phyloP scores from a whole-genome alignment of 2,329 filamentous ascomycete genomes.

The Xylaria sp. region DNA sequence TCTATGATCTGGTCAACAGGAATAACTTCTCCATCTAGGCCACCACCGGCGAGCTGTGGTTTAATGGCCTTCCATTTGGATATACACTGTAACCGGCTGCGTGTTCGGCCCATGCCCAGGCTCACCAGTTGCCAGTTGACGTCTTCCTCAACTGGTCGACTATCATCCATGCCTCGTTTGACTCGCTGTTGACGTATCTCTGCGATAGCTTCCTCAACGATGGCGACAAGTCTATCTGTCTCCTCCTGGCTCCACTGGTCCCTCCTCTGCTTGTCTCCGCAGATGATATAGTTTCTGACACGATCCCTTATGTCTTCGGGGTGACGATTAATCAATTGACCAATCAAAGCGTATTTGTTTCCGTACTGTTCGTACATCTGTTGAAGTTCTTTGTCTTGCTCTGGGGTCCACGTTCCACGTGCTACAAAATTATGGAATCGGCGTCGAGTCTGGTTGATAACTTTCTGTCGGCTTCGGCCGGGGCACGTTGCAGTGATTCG shows the following conservation, averaged over 20 bases:
- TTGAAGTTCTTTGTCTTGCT: conserved; percentile 67
- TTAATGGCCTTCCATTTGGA: conserved; percentile 71
- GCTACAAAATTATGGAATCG: conserved; percentile 74
- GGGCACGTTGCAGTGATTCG: conserved; percentile 61
- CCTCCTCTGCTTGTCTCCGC: conserved; percentile 62
- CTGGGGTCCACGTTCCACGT: conserved; percentile 67
- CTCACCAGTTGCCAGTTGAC: conserved; percentile 76
- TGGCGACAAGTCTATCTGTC: conserved; percentile 62
- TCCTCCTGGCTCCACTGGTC: conserved; percentile 72
- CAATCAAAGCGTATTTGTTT: conserved; percentile 72
- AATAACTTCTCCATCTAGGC: conserved; percentile 43
- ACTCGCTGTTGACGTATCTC: conserved; percentile 56
- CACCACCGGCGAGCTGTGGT: conserved; percentile 39
- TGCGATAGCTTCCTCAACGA: conserved; percentile 65
- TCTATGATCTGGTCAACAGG: conserved; percentile 43
- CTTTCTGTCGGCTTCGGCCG: conserved; percentile 62
- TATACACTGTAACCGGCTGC: conserved; percentile 74
- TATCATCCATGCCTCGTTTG: conserved; percentile 48
- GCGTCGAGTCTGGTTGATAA: conserved; percentile 68
- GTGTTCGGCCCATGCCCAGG: conserved; percentile 67
- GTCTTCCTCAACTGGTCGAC: conserved; percentile 60
- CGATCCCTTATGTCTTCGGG: conserved; percentile 75
- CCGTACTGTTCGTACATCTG: conserved; percentile 60
- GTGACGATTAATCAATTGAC: conserved; percentile 70
- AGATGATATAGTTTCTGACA: conserved; percentile 74